Evolutionary conservation across 169 alveolate species (phyloP), one percentile per base, ranked within the genome.

Genomic region (Babesia caballi): DNA sequence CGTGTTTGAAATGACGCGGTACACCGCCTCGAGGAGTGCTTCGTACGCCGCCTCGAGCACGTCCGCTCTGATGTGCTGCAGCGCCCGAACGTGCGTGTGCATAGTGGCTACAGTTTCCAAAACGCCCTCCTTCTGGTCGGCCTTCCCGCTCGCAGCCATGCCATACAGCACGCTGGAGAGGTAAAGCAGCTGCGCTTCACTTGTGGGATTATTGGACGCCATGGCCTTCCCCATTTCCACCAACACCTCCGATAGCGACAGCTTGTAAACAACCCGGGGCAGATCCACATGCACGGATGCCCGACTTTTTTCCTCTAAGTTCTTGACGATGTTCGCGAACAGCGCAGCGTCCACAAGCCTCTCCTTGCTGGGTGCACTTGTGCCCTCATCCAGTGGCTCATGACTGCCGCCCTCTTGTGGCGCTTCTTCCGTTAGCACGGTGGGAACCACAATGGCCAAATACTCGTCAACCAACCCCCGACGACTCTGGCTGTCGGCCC

Each of bases 311-410:
- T 38, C 57, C 19, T 19, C 17, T 19, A 44, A 9, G 8, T 8
- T 44, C 47, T 63, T 63, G 23, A 30, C 32, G 11, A 63, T 36
- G 11, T 63, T 8, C 25, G 35, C 73, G n/a, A 63, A 49, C 63
- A 63, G 23, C 11, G 46, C 38, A 1, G 60, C 44, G 14, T 46
- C 58, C 27, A 28, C 70, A 11, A 60, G 5, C n/a, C n/a, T n/a
- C n/a, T n/a, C n/a, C n/a, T n/a, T n/a, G n/a, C n/a, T n/a, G n/a
- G n/a, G n/a, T n/a, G n/a, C n/a, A n/a, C n/a, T n/a, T n/a, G n/a
- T n/a, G n/a, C n/a, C n/a, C 12, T 42, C n/a, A 8, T 30, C 44
- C n/a, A 12, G 7, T 4, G 8, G 60, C 23, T n/a, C 17, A 19
- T 27, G 41, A 3, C 17, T 30, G 17, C 14, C 42, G 2, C 40